Base-by-base conservation (phyloP, 2,329 filamentous ascomycete species). In the Orbilia quercus region DNA sequence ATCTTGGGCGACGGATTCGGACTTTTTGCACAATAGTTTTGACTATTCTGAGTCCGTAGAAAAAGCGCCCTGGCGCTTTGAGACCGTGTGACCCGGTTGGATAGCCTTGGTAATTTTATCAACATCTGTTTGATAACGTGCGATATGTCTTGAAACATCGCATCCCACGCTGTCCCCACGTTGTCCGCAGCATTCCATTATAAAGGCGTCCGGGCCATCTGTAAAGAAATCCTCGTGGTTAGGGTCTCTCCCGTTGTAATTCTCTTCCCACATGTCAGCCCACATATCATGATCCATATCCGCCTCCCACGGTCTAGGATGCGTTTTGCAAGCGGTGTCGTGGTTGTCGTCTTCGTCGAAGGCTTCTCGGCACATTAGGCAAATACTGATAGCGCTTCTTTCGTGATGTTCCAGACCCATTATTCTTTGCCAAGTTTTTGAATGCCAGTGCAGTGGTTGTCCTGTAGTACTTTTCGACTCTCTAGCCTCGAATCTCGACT, bases 181-280 rank as follows among this genome's bases (percentile, higher is more conserved):
- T 9, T 45, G 9, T 1, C 53, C 53, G 53, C 63, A 67, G 36
- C 63, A 67, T 1, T 59, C 31, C 63, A 58, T 58, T 3, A 67
- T 36, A 23, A 67, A 67, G 0, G 31, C 53, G 1, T 66, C 51
- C 14, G 62, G 62, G n/a, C 12, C 5, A 48, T 58, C 53, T 14
- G 48, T 58, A 18, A 66, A 66, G 31, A 66, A 55, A n/a, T 66
- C 62, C 22, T 66, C 62, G 23, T 66, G 53, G 14, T 66, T 44
- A 1, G 14, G 28, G 36, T 57, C 40, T 14, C 62, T 42, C 2
- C 54, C 54, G 9, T 16, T 20, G n/a, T 6, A 20, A 36, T 54
- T 47, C 16, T 36, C 47, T 6, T 51, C 62, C 1, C 34, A 38
- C 7, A 48, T 42, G 34, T 57, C 62, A 1, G 9, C 51, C 51